phyloP scores from a whole-genome alignment of 2,329 filamentous ascomycete species.

The Chaetothyriales sp. region DNA sequence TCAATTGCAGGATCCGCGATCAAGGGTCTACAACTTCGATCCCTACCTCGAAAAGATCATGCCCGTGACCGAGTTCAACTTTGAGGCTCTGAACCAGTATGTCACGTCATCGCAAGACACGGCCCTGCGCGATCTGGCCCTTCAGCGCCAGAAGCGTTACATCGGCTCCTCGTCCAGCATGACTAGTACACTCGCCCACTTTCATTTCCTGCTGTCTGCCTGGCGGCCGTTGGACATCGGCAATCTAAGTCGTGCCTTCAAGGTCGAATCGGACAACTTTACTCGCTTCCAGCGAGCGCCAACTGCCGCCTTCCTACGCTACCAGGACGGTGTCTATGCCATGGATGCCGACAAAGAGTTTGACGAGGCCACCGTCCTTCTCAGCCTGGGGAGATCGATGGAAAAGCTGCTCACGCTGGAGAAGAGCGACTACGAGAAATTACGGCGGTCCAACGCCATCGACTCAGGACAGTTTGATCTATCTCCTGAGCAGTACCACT shows the following conservation, averaged over 20 bases:
- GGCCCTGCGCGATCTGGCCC: constrained; percentile 55
- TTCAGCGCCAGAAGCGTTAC: constrained; percentile 59
- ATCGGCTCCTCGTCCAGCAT: constrained; percentile 95
- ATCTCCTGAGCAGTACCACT: constrained; percentile 65
- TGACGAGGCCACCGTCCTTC: constrained; percentile 71
- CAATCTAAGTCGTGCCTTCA: constrained; percentile 56
- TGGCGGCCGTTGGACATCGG: constrained; percentile 61
- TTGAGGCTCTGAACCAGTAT: constrained; percentile 70
- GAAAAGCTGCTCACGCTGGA: constrained; percentile 83
- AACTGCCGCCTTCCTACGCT: constrained; percentile 66
- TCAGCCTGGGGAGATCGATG: constrained; percentile 88
- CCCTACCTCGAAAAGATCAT: constrained; percentile 88
- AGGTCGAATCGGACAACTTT: constrained; percentile 48
- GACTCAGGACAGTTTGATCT: constrained; percentile 53
- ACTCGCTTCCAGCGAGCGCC: constrained; percentile 61
- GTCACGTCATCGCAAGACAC: constrained; percentile 81
- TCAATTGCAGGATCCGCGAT: constrained; percentile 74
- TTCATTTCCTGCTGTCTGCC: constrained; percentile 77
- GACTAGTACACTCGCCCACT: constrained; percentile 75
- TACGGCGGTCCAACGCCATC: constrained; percentile 56
- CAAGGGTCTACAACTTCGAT: constrained; percentile 90
- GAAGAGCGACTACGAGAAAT: constrained; percentile 73
- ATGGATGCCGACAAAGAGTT: constrained; percentile 94
- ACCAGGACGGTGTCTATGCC: constrained; percentile 74
- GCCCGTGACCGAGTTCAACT: constrained; percentile 87